Base-by-base conservation (phyloP, 768 basidiomycete genomes). In the Cubamyces sp. region DNA sequence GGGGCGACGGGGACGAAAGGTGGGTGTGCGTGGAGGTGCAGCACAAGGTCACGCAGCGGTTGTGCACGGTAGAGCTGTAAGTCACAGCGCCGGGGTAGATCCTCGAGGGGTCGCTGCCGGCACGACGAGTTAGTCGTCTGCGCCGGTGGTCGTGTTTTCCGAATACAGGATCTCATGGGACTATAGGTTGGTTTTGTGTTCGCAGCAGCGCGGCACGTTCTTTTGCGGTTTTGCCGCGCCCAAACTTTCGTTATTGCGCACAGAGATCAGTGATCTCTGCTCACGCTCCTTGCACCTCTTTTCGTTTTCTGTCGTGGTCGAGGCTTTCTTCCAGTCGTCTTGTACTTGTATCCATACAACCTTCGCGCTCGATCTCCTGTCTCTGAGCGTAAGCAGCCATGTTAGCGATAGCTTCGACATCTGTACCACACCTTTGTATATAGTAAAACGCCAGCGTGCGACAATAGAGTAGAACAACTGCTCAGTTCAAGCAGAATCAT, bases 1-100 rank as follows among this genome's bases (percentile, higher is more conserved):
- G 65, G 62, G 58, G 63, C 45, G 66, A 69, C 55, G 64, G 63
- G 21, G 64, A 64, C 53, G 71, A 73, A 21, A 54, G 65, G 47
- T 74, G 73, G 73, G 70, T 74, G 40, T 69, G 66, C 51, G 70
- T 74, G 21, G 73, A 74, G 61, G 70, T 74, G 56, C 65, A 64
- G 43, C 73, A 70, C 37, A 69, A 63, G 30, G 69, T 74, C 50
- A 70, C 66, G 43, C 71, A 73, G 64, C 69, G 66, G 15, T 59
- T 67, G 48, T 59, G 56, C 60, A 61, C 41, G 25, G 61, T 61
- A 50, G 25, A 18, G 51, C 48, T 55, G 21, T 52, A 41, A 46
- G 6, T 15, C 42, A 28, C 50, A 40, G 37, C 12, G 15, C 9
- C 9, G 41, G 18, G 59, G 48, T 16, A 42, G 5, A 16, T 48